Evolutionary conservation across 441 rosid genomes (phyloP).

Genomic region (Jatropha podagrica): DNA sequence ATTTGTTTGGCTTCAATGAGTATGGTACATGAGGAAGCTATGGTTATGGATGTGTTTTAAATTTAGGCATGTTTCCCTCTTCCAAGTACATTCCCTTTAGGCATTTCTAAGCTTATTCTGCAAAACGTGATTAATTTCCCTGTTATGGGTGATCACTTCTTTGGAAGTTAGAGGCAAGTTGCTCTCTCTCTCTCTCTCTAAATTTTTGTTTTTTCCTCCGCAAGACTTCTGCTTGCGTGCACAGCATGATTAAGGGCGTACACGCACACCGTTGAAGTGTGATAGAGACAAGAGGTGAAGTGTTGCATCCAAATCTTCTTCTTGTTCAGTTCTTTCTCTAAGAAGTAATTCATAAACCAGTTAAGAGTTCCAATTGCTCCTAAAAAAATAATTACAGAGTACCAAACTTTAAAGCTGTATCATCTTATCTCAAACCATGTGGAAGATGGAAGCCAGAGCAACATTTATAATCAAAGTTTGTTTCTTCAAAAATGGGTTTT

Average conservation of each 20-base stretch:
- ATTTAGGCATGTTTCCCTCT: background rate
- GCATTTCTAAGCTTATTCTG: background rate
- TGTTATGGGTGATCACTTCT: background rate
- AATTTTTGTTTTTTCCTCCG: background rate
- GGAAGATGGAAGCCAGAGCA: background rate
- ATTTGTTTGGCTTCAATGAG: background rate
- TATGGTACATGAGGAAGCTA: background rate
- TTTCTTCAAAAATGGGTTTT: too few species aligned
- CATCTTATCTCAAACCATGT: constrained; percentile 10
- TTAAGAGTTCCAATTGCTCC: background rate
- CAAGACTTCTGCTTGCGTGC: constrained; percentile 33
- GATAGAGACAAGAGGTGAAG: background rate
- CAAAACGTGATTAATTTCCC: background rate
- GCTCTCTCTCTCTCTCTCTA: background rate
- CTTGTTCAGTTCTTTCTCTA: background rate
- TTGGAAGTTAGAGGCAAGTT: constrained; percentile 25
- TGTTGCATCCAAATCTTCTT: background rate
- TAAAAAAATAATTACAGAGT: constrained; percentile 1
- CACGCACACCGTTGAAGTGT: constrained; percentile 6
- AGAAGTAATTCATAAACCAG: background rate
- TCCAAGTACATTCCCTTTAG: background rate
- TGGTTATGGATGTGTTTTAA: background rate
- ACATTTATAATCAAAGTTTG: background rate
- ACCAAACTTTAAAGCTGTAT: constrained; percentile 8
- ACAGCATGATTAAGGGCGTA: constrained; percentile 32